phyloP scores from a whole-genome alignment of 1,139 yeast species.

The Diutina mesorugosa region DNA sequence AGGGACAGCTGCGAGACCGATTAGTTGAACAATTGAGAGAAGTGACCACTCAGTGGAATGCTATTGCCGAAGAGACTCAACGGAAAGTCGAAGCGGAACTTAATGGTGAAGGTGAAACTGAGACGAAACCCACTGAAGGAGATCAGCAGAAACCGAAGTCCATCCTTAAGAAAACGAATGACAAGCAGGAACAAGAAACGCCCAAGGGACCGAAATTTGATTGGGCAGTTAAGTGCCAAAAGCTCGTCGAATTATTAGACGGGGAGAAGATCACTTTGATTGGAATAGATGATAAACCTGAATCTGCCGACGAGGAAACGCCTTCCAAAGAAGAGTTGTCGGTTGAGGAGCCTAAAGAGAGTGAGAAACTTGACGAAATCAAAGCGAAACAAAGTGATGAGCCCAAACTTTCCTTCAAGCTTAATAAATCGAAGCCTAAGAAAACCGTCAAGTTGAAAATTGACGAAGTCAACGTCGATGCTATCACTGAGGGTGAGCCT shows the following conservation, averaged over 20 bases:
- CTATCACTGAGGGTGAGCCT: background rate
- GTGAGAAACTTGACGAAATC: background rate
- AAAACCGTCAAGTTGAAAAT: background rate
- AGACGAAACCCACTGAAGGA: slow-evolving; percentile 3
- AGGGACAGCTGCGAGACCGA: slow-evolving; percentile 61
- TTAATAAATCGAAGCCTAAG: background rate
- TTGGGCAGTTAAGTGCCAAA: background rate
- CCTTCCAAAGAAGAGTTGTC: background rate
- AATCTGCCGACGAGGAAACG: background rate
- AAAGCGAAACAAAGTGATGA: background rate
- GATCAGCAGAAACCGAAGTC: background rate
- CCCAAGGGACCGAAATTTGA: background rate
- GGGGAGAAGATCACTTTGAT: background rate
- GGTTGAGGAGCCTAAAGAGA: background rate
- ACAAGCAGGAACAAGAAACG: background rate
- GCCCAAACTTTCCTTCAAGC: background rate
- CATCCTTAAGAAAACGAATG: background rate
- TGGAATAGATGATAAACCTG: background rate
- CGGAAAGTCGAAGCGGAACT: background rate
- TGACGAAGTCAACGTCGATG: slow-evolving; percentile 1
- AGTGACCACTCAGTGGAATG: slow-evolving; percentile 47
- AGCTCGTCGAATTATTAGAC: background rate
- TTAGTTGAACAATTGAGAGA: slow-evolving; percentile 37
- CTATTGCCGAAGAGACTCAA: slow-evolving; percentile 4
- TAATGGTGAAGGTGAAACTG: background rate